Evolutionary conservation across 164 flowering plant species (phyloP).

Genomic region (Tinospora cordifolia): DNA sequence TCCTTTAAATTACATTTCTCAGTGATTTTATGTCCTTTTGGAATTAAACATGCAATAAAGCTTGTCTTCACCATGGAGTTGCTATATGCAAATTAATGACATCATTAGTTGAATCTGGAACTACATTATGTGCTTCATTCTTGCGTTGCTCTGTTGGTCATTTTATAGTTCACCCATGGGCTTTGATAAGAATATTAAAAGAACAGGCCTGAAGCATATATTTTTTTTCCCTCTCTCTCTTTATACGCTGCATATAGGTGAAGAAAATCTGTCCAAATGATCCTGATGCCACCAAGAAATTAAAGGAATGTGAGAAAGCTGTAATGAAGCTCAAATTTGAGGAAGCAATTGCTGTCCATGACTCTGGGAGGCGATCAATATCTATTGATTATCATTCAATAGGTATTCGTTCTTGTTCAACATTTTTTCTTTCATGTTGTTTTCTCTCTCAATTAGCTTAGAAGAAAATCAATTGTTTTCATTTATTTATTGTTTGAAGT

Average conservation of each 20-base stretch:
- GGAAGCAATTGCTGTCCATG: constrained; percentile 87
- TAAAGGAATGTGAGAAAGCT: constrained; percentile 97
- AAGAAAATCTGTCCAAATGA: constrained; percentile 85
- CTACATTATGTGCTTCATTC: too few species aligned
- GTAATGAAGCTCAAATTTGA: constrained; percentile 92
- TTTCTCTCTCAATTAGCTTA: not conserved
- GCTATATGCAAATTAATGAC: too few species aligned
- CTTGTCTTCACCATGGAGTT: too few species aligned
- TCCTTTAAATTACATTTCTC: too few species aligned
- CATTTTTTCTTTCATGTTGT: not conserved
- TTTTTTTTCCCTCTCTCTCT: not conserved
- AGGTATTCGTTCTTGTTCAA: constrained; percentile 38
- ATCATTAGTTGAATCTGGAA: too few species aligned
- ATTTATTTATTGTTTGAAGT: not conserved
- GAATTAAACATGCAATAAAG: too few species aligned
- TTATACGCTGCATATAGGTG: constrained; percentile 36
- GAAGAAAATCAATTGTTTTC: not conserved
- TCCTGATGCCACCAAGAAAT: constrained; percentile 86
- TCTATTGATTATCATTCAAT: constrained; percentile 72
- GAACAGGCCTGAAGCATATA: not conserved
- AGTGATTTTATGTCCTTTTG: too few species aligned
- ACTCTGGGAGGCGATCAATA: constrained; percentile 47
- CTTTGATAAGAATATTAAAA: too few species aligned
- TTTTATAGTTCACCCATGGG: too few species aligned
- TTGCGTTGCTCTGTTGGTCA: too few species aligned